Base-by-base conservation (phyloP, 257 asterid genomes). In the Lycium barbarum region DNA sequence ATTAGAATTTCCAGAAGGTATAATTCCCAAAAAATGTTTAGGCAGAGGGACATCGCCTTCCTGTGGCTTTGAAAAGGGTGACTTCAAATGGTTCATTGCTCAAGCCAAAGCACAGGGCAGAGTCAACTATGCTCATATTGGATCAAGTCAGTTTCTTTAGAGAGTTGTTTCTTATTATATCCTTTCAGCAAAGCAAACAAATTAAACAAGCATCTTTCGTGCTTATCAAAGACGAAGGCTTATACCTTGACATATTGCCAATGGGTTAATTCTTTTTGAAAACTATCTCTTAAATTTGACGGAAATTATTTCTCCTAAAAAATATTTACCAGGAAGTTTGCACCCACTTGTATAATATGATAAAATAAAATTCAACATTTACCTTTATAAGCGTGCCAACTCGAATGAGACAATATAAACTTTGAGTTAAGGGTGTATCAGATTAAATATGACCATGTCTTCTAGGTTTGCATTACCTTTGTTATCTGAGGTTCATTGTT, bases 391-490 rank as follows among this genome's bases (percentile, higher is more conserved):
- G 62, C 22, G 22, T 76, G 63, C 62, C 63, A 76, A 51, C 58
- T 49, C 17, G 38, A 22, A 74, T 49, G 81, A 15, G 14, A 74
- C 45, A 49, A 53, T 74, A 49, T 47, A 22, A 22, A 12, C 45
- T 26, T 74, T 13, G 62, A 76, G 22, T 51, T 22, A 6, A 6
- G 13, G 81, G 62, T 47, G 63, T 76, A 33, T 51, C 20, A 13
- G 63, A 49, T 76, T 76, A 22, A 67, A 65, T 36, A 53, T 68
- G 53, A 33, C 11, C 35, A 53, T 20, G 7, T 67, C 66, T 57
- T 84, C 59, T 78, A 22, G 47, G 81, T 49, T 76, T 78, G 81
- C 13, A 2, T 68, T 70, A 65, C 67, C 45, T 15, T 74, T 20
- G 74, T 80, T 49, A 65, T 82, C 47, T 26, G 63, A 47, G 84